Base-by-base conservation (phyloP, 345 rosid genomes). In the Turnera subulata region DNA sequence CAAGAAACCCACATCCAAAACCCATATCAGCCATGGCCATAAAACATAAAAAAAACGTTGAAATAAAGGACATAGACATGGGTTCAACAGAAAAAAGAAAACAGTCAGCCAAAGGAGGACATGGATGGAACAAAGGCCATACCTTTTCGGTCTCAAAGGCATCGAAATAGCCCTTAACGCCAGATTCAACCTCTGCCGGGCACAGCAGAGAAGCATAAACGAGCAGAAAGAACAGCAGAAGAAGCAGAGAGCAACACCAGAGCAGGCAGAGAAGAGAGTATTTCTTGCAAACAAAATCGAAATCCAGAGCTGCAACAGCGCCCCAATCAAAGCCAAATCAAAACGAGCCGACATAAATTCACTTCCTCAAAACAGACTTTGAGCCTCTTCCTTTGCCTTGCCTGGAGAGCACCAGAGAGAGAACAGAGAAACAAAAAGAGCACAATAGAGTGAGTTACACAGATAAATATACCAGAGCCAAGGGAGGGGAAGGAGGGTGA, bases 261-360 rank as follows among this genome's bases (percentile, higher is more conserved):
- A 19, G 58, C 48, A 62, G 22, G 39, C 43, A 53, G 47, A 58
- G 20, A 11, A 24, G 35, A 55, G 67, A 42, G 45, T 16, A 13
- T 9, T 29, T 15, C 58, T 8, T 15, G 55, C 1, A 0, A 64
- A 61, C 21, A 62, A 59, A 47, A 70, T 50, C 22, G 59, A 64
- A 61, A 57, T 46, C 65, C 84, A 81, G 84, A 83, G 79, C 83
- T 76, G 61, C 70, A 71, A 77, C 74, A 58, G 81, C 80, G 83
- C 78, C 82, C 83, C 80, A 88, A 79, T 78, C 80, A 77, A 75
- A 80, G 73, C 72, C 95, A 82, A 73, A 67, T 68, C 83, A 82
- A 71, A 77, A 61, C 67, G 79, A 81, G 86, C 90, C 90, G 93
- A 84, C 99, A 94, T 85, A 90, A 76, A 94, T 80, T 80, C 75